Evolutionary conservation across 1,139 yeast genomes (phyloP).

Genomic region (Candida smagusa): DNA sequence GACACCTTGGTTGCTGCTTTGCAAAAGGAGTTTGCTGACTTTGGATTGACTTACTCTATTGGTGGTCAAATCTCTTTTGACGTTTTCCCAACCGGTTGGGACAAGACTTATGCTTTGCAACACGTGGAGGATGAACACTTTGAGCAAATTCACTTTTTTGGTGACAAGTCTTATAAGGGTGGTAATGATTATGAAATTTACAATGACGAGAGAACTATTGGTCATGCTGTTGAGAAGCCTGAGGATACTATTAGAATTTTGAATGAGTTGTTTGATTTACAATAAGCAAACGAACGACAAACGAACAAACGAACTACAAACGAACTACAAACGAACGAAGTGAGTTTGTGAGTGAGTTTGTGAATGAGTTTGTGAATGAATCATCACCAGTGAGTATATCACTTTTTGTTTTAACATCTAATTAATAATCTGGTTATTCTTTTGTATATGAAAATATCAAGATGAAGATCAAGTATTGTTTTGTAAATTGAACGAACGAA

Average conservation of each 20-base stretch:
- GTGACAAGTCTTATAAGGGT: conserved; percentile 96
- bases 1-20: conserved; percentile 78
- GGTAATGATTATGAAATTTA: conserved; percentile 98
- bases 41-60: conserved; percentile 87
- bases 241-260: conserved; percentile 83
- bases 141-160: conserved; percentile 90
- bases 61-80: conserved; percentile 99
- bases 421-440: too few species aligned
- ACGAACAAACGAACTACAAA: too few species aligned
- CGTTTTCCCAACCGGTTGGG: conserved; percentile 99
- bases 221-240: conserved; percentile 89
- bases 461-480: too few species aligned
- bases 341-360: too few species aligned
- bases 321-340: too few species aligned
- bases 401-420: too few species aligned
- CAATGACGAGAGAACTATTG: conserved; percentile 86
- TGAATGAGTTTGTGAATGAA: too few species aligned
- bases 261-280: conserved; percentile 68
- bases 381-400: too few species aligned
- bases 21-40: conserved; percentile 76
- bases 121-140: conserved; percentile 86
- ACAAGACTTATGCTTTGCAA: conserved; percentile 94
- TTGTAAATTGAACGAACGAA: too few species aligned
- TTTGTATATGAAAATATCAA: too few species aligned
- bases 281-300: conserved; percentile 9